These are phyloP conservation scores for Sungouiozyma ichnusensis DNA, from an alignment of 805 yeast genomes.

Conservation along the genomic window DNA sequence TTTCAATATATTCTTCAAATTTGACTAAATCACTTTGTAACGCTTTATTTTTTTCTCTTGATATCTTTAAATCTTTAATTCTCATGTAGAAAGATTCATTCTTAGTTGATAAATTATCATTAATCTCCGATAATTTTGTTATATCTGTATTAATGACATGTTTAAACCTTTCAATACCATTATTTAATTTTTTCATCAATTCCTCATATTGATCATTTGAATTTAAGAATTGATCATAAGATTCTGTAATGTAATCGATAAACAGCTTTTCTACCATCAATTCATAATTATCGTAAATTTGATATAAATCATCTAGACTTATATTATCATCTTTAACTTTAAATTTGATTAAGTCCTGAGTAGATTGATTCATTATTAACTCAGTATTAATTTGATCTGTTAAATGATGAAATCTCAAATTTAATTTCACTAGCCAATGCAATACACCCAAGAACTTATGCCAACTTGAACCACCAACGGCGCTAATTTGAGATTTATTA, in stretches of 20 bases:
- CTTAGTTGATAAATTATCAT: constrained; percentile 31
- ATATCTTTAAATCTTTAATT: constrained; percentile 37
- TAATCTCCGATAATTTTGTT: constrained; percentile 32
- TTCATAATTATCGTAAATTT: constrained; percentile 28
- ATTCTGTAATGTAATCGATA: constrained; percentile 49
- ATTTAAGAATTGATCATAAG: constrained; percentile 57
- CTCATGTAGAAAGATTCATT: constrained; percentile 36
- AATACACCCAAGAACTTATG: constrained; percentile 71
- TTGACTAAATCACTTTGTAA: constrained; percentile 61
- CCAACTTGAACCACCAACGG: constrained; percentile 89
- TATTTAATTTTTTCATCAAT: constrained; percentile 44
- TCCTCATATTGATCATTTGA: constrained; percentile 53
- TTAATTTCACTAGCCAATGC: constrained; percentile 66
- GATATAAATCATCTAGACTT: constrained; percentile 23
- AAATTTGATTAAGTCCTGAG: constrained; percentile 23
- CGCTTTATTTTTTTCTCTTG: constrained; percentile 49
- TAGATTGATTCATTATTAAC: constrained; percentile 17
- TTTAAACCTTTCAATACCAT: constrained; percentile 43
- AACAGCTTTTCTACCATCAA: constrained; percentile 36
- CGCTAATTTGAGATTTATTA: constrained; percentile 76
- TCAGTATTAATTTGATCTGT: constrained; percentile 14
- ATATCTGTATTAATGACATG: constrained; percentile 40
- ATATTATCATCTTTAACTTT: constrained; percentile 9
- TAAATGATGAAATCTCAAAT: constrained; percentile 31
- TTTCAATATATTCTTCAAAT: constrained; percentile 60